Evolutionary conservation across 2,329 filamentous ascomycete species (phyloP).

Genomic region (Didymella segeticola): DNA sequence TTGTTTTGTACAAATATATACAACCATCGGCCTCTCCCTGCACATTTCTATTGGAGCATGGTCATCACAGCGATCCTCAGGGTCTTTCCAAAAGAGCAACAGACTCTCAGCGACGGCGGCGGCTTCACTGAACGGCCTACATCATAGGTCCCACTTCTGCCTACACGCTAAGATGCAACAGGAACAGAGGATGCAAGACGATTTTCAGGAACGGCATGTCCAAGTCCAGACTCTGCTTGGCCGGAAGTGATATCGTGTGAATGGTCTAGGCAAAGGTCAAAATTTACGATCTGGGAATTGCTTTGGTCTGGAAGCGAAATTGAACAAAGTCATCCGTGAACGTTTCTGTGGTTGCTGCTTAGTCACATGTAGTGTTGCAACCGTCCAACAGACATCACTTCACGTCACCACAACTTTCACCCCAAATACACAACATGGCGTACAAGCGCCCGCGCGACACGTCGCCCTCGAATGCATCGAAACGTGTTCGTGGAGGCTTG

Average conservation of each 20-base stretch:
- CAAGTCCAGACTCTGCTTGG: background rate
- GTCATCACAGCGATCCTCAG: conserved; percentile 3
- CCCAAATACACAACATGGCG: conserved; percentile 30
- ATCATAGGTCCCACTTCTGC: conserved; percentile 13
- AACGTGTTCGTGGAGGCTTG: conserved; percentile 67
- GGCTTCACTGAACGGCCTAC: conserved; percentile 6
- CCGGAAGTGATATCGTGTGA: background rate
- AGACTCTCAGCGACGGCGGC: background rate
- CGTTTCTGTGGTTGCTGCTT: conserved; percentile 8
- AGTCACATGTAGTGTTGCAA: conserved; percentile 2
- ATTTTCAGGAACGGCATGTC: conserved; percentile 16
- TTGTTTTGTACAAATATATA: background rate
- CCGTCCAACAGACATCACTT: background rate
- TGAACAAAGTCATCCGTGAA: too few relatives aligned
- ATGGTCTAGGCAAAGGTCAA: too few relatives aligned
- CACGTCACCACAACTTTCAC: background rate
- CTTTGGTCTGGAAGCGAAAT: too few relatives aligned
- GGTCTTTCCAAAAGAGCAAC: conserved; percentile 7
- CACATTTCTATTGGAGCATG: background rate
- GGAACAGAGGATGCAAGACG: conserved; percentile 8
- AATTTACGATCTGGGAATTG: too few relatives aligned
- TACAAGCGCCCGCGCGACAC: conserved; percentile 43
- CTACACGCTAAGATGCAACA: conserved; percentile 2
- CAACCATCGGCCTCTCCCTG: background rate
- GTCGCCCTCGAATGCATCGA: conserved; percentile 62